Conservation (phyloP, 106 monocot species). For the Dendrobium officinale region DNA sequence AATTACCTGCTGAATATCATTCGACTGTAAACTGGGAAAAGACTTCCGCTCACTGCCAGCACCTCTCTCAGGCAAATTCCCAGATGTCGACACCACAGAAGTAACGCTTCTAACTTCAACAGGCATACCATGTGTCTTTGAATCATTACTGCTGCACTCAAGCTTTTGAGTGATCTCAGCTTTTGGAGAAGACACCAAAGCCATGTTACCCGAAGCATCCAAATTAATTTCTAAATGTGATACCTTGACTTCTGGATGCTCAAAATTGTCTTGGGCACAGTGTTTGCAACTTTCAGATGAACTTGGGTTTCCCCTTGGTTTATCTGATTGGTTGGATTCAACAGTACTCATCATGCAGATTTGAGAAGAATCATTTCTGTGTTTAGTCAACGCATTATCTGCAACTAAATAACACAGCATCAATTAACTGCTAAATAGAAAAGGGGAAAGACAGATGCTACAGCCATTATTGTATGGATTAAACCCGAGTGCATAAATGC, state of each 20-base stretch:
- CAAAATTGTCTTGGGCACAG: constrained; percentile 15
- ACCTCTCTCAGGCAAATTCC: constrained; percentile 32
- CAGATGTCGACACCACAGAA: constrained; percentile 47
- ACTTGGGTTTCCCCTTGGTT: constrained; percentile 14
- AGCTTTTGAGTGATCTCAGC: not conserved
- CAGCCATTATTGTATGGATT: constrained; percentile 19
- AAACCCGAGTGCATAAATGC: constrained; percentile 25
- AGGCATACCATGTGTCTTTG: constrained; percentile 25
- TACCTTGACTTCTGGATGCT: constrained; percentile 24
- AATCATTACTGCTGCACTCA: constrained; percentile 9
- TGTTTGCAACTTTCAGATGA: constrained; percentile 38
- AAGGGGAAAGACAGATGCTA: not conserved
- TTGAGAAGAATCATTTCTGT: no score
- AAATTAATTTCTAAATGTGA: constrained; percentile 34
- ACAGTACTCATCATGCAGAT: no score
- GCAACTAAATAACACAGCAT: not conserved
- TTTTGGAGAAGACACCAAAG: not conserved
- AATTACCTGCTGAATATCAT: constrained; percentile 35
- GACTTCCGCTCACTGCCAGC: constrained; percentile 32
- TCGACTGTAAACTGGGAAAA: constrained; percentile 24
- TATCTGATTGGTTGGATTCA: not conserved
- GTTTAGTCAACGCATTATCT: not conserved
- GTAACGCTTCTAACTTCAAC: constrained; percentile 56
- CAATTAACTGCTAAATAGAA: not conserved
- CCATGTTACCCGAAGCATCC: not conserved